A percentile compares a stretch with the other conserved stretches of the same genome.
Evolutionary conservation across 2,329 filamentous ascomycete species (phyloP).

Genomic region (Nakataea oryzae): DNA sequence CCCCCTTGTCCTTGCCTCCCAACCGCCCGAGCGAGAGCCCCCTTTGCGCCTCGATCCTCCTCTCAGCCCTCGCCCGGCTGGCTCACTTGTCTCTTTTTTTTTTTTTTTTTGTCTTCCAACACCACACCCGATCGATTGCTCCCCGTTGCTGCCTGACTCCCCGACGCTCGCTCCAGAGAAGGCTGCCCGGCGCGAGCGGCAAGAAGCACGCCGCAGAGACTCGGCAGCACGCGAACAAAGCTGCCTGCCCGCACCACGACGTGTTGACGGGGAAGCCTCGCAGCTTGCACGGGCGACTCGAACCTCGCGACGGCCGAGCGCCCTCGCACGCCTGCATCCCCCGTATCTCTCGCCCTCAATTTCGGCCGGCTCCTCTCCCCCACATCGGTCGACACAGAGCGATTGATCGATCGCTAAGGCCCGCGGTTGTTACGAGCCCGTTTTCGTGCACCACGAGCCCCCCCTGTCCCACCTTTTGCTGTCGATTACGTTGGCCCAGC

Average conservation of each 20-base stretch:
- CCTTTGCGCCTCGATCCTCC: not conserved
- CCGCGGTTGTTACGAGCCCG: not conserved
- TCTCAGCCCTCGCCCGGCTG: not conserved
- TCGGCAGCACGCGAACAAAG: too few relatives aligned
- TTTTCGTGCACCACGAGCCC: not conserved
- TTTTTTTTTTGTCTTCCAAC: too few relatives aligned
- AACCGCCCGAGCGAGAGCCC: not conserved
- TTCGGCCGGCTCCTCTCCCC: not conserved
- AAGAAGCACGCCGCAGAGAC: too few relatives aligned
- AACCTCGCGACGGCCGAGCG: not conserved
- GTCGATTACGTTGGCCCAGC: not conserved
- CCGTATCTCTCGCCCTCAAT: not conserved
- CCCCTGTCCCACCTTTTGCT: not conserved
- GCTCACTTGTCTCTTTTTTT: too few relatives aligned
- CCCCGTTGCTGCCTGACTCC: not conserved
- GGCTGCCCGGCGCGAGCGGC: not conserved
- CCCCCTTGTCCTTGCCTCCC: too few relatives aligned
- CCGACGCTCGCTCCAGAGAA: not conserved
- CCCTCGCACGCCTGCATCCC: not conserved
- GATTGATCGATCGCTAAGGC: too few relatives aligned
- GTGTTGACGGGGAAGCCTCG: too few relatives aligned
- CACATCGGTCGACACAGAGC: not conserved
- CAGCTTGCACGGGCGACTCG: not conserved
- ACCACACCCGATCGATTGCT: not conserved
- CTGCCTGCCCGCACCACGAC: too few relatives aligned